phyloP scores from a whole-genome alignment of 1,139 yeast genomes.

The Eremothecium coryli region DNA sequence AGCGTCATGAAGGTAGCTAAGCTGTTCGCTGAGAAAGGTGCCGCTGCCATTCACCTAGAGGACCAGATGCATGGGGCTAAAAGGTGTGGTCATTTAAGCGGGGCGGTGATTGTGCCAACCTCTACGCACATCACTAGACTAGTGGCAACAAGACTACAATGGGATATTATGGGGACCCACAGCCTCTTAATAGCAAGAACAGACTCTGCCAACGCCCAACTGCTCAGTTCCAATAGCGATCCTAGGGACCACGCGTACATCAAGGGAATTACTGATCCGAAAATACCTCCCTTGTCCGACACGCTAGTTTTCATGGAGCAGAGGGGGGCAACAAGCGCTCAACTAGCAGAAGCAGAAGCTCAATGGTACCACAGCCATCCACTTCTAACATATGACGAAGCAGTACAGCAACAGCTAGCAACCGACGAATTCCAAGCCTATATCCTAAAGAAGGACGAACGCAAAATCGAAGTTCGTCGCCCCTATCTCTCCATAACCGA shows the following conservation, averaged over 20 bases:
- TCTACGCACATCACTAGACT: slow-evolving; percentile 48
- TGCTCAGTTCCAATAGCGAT: slow-evolving; percentile 47
- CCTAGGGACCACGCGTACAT: slow-evolving; percentile 48
- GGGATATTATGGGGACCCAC: slow-evolving; percentile 56
- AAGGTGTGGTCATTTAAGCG: slow-evolving; percentile 57
- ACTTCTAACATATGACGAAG: slow-evolving; percentile 43
- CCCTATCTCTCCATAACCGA: slow-evolving; percentile 20
- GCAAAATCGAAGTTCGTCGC: slow-evolving; percentile 8
- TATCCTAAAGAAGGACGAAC: slow-evolving; percentile 7
- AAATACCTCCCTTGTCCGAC: slow-evolving; percentile 39
- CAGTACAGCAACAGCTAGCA: slow-evolving; percentile 30
- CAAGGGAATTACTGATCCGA: slow-evolving; percentile 38
- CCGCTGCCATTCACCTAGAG: slow-evolving; percentile 56
- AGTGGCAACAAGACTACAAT: slow-evolving; percentile 52
- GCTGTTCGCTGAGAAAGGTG: slow-evolving; percentile 55
- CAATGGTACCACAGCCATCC: slow-evolving; percentile 39
- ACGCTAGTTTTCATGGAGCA: slow-evolving; percentile 38
- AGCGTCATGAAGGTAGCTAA: slow-evolving; percentile 58
- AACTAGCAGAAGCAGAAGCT: slow-evolving; percentile 34
- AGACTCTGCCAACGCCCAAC: slow-evolving; percentile 49
- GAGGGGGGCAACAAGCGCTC: slow-evolving; percentile 31
- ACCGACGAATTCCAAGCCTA: slow-evolving; percentile 13
- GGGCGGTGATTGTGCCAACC: slow-evolving; percentile 55
- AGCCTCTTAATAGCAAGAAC: slow-evolving; percentile 53
- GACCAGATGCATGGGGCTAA: slow-evolving; percentile 60